Evolutionary conservation across 2,329 filamentous ascomycete genomes (phyloP).

Genomic region (Pochonia chlamydosporia): DNA sequence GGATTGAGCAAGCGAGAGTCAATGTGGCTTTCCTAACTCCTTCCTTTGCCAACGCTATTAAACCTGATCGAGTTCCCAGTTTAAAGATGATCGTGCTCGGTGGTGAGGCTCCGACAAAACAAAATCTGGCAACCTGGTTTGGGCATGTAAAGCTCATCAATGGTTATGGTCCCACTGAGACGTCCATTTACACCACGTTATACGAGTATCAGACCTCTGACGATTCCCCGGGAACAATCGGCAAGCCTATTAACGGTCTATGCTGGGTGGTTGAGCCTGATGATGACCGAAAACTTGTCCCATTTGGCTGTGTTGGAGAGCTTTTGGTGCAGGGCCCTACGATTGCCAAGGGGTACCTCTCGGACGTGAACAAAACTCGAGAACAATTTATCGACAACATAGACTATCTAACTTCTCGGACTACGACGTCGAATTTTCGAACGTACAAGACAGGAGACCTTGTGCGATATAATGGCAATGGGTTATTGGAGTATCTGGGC

Average conservation of each 20-base stretch:
- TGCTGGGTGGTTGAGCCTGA: constrained; percentile 19
- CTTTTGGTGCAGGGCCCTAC: constrained; percentile 20
- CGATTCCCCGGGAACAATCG: not conserved
- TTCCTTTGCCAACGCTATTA: not conserved
- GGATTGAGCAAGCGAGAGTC: not conserved
- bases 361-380: constrained; percentile 16
- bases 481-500: not conserved
- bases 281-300: constrained; percentile 12
- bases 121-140: too few species aligned
- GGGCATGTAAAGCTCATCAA: too few species aligned
- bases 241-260: not conserved
- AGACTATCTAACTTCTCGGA: constrained; percentile 16
- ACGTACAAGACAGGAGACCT: not conserved
- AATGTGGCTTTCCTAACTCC: not conserved
- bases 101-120: not conserved
- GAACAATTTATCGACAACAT: not conserved
- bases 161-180: not conserved
- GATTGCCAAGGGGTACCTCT: constrained; percentile 18
- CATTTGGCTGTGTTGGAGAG: constrained; percentile 18
- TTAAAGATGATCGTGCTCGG: not conserved
- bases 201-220: too few species aligned
- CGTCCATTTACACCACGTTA: constrained; percentile 38
- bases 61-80: not conserved
- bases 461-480: not conserved
- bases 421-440: not conserved